phyloP scores from a whole-genome alignment of 768 basidiomycete genomes.

The Leucocoprinus sp. region DNA sequence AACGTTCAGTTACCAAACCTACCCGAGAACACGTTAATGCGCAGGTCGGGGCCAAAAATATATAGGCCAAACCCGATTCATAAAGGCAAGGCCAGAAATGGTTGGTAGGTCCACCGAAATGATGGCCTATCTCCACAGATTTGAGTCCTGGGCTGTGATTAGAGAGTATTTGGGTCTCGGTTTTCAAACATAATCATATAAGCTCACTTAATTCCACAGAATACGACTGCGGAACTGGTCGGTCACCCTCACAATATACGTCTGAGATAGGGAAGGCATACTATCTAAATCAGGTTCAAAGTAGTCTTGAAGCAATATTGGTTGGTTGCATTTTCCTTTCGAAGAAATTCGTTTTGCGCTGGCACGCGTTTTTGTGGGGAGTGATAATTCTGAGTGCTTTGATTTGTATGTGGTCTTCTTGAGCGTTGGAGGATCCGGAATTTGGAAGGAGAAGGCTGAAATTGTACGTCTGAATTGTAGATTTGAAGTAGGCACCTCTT shows the following conservation, averaged over 20 bases:
- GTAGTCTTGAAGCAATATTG: conserved; percentile 44
- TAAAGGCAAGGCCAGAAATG: conserved; percentile 77
- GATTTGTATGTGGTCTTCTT: background rate
- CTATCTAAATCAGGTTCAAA: conserved; percentile 44
- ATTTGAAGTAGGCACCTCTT: too few species aligned
- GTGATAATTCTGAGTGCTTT: background rate
- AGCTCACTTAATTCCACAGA: conserved; percentile 79
- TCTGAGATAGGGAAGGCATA: conserved; percentile 20
- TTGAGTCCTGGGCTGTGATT: conserved; percentile 52
- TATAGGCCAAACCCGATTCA: conserved; percentile 39
- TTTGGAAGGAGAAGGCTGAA: background rate
- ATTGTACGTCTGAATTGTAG: background rate
- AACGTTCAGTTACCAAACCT: conserved; percentile 51
- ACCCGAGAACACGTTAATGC: background rate
- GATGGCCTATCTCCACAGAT: conserved; percentile 66
- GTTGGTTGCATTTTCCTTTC: conserved; percentile 41
- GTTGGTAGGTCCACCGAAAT: conserved; percentile 74
- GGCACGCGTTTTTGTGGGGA: background rate
- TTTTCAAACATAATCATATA: background rate
- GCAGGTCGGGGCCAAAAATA: background rate
- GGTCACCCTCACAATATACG: background rate
- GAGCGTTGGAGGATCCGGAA: background rate
- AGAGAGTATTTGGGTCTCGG: background rate
- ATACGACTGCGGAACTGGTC: conserved; percentile 66
- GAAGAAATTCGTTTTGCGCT: conserved; percentile 37